Evolutionary conservation across 495 filamentous ascomycete species (phyloP).

Genomic region (Penicillium herquei): DNA sequence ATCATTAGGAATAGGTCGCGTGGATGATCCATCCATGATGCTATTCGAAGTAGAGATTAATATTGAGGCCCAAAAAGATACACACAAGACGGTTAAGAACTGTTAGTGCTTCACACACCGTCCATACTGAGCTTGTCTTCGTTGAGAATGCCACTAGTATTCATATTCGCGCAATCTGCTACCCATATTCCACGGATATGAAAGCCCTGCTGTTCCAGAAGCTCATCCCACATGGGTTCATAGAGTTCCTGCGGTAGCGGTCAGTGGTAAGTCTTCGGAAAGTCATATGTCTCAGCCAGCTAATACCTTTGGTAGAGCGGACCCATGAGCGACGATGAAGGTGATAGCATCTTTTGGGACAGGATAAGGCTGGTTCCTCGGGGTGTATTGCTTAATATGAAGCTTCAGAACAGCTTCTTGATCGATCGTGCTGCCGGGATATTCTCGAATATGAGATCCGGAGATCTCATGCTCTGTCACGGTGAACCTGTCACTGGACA

Average conservation of each 20-base stretch:
- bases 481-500: background rate
- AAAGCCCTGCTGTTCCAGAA: background rate
- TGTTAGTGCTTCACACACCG: background rate
- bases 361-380: background rate
- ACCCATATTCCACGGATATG: background rate
- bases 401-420: conserved; percentile 1
- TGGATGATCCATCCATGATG: background rate
- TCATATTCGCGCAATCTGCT: background rate
- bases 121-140: conserved; percentile 1
- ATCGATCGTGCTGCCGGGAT: background rate
- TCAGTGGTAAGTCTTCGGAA: background rate
- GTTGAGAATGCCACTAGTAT: background rate
- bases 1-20: conserved; percentile 1
- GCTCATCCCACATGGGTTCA: conserved; percentile 1
- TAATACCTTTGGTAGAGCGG: background rate
- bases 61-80: too few species aligned
- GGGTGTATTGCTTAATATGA: conserved; percentile 1
- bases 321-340: background rate
- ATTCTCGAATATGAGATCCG: background rate
- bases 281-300: too few species aligned
- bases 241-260: background rate
- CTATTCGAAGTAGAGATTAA: too few species aligned
- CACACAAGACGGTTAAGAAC: background rate
- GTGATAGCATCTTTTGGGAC: background rate
- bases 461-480: background rate